These are phyloP conservation scores for Phytophthora melonis DNA, from an alignment of 352 stramenopile species.

Conservation along the genomic window DNA sequence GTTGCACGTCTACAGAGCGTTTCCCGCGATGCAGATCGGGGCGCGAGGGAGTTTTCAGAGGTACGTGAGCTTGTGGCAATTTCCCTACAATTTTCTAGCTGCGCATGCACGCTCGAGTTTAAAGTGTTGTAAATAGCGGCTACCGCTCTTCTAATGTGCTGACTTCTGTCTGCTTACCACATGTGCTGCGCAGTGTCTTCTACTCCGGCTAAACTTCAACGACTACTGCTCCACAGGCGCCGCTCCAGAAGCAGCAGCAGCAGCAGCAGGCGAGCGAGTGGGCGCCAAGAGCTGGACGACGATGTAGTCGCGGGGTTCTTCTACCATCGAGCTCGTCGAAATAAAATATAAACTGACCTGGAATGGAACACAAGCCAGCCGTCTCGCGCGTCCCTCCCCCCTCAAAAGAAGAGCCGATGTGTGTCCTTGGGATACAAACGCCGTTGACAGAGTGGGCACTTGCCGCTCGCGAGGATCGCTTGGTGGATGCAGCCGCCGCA, in stretches of 20 bases:
- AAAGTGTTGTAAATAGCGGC: conserved; percentile 26
- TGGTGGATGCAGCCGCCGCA: conserved; percentile 78
- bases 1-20: conserved; percentile 38
- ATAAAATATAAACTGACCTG: conserved; percentile 36
- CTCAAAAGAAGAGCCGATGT: conserved; percentile 86
- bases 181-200: conserved; percentile 54
- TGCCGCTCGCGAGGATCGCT: conserved; percentile 72
- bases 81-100: neutral
- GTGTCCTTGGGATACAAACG: conserved; percentile 69
- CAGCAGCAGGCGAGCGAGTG: conserved; percentile 10
- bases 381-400: neutral
- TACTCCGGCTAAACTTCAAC: conserved; percentile 73
- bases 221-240: conserved; percentile 43
- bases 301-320: conserved; percentile 8
- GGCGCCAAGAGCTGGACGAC: conserved; percentile 10
- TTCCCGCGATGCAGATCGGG: conserved; percentile 31
- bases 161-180: conserved; percentile 25
- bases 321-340: conserved; percentile 25
- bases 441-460: conserved; percentile 82
- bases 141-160: conserved; percentile 32
- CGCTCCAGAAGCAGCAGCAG: conserved; percentile 4
- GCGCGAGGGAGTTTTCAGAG: conserved; percentile 53
- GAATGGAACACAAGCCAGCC: conserved; percentile 2
- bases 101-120: conserved; percentile 23
- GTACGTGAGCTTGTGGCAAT: conserved; percentile 33